Evolutionary conservation across 2,329 filamentous ascomycete genomes (phyloP).

Genomic region (Cladobotryum protrusum): DNA sequence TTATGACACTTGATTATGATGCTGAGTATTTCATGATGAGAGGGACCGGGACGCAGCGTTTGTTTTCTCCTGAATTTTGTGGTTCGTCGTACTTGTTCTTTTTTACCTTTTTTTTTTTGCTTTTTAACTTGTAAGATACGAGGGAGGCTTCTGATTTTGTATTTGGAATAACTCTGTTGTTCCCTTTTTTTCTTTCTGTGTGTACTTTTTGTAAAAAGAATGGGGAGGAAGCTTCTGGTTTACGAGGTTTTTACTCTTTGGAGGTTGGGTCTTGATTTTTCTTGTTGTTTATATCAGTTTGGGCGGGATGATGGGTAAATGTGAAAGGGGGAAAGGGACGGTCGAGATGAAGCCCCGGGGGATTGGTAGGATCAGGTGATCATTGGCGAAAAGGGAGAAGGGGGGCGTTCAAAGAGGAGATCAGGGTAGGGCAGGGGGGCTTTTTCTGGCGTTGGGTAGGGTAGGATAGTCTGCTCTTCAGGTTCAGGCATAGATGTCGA

Average conservation of each 20-base stretch:
- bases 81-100: background rate
- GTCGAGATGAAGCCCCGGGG: too few species aligned
- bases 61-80: background rate
- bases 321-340: too few species aligned
- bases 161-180: background rate
- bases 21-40: constrained; percentile 11
- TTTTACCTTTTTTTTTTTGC: background rate
- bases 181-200: background rate
- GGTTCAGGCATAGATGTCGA: too few species aligned
- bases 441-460: too few species aligned
- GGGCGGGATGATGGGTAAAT: too few species aligned
- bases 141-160: background rate
- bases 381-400: too few species aligned
- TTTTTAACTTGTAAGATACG: background rate
- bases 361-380: too few species aligned
- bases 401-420: too few species aligned
- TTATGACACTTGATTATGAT: constrained; percentile 6
- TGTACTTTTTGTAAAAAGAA: too few species aligned
- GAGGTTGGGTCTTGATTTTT: background rate
- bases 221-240: too few species aligned
- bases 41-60: background rate
- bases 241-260: background rate
- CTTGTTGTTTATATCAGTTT: background rate
- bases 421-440: too few species aligned
- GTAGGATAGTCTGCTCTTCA: too few species aligned